phyloP scores from a whole-genome alignment of 768 basidiomycete species.

The Termitomyces sp. region DNA sequence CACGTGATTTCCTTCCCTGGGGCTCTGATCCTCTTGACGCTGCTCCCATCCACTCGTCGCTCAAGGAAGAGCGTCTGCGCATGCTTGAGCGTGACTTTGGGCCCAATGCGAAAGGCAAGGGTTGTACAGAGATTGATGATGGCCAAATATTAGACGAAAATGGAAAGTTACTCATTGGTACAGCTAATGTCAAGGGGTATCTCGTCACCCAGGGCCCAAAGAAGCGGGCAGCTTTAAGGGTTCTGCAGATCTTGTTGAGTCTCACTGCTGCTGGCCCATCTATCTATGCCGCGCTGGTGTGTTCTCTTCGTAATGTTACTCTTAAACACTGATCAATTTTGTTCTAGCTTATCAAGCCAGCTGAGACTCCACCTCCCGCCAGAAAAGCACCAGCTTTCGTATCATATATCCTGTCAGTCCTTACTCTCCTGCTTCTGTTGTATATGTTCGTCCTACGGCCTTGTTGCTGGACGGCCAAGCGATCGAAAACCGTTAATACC shows the following conservation, averaged over 20 bases:
- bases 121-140: slow-evolving; percentile 18
- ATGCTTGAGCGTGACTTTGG: slow-evolving; percentile 73
- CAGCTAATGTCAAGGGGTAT: slow-evolving; percentile 52
- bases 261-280: slow-evolving; percentile 49
- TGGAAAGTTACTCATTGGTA: slow-evolving; percentile 52
- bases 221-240: slow-evolving; percentile 51
- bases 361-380: slow-evolving; percentile 44
- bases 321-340: too few relatives aligned
- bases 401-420: slow-evolving; percentile 53
- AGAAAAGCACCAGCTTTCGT: slow-evolving; percentile 50
- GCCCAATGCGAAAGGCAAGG: slow-evolving; percentile 29
- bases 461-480: too few relatives aligned
- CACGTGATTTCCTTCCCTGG: slow-evolving; percentile 52
- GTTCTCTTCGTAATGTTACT: slow-evolving; percentile 20
- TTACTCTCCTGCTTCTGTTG: slow-evolving; percentile 47
- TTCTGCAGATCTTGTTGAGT: slow-evolving; percentile 47
- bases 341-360: slow-evolving; percentile 52
- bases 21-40: slow-evolving; percentile 42
- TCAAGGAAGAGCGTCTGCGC: slow-evolving; percentile 66
- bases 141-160: slow-evolving; percentile 36
- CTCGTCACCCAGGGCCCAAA: slow-evolving; percentile 63
- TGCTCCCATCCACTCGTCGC: slow-evolving; percentile 38
- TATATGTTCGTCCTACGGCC: slow-evolving; percentile 59
- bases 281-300: slow-evolving; percentile 61
- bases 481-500: too few relatives aligned